phyloP scores from a whole-genome alignment of 345 rosid species.

The Citrus maxima region DNA sequence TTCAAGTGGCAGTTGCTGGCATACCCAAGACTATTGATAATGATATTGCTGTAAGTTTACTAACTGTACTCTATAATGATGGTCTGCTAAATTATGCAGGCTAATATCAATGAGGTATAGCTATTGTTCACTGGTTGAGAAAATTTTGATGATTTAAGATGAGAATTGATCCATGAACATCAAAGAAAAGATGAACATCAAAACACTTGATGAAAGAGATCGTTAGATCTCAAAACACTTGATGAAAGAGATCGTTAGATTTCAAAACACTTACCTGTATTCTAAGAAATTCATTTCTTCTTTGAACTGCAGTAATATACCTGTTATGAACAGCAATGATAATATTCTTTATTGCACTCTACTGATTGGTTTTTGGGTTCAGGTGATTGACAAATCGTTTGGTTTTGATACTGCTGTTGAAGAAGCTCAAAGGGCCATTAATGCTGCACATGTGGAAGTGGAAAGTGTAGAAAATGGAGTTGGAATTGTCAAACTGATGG shows the following conservation, averaged over 20 bases:
- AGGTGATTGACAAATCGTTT: constrained; percentile 96
- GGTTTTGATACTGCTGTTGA: constrained; percentile 98
- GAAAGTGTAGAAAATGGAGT: constrained; percentile 97
- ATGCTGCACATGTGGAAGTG: constrained; percentile 96
- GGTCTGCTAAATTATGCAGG: neutral
- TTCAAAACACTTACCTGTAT: neutral
- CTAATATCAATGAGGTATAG: neutral
- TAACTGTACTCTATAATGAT: constrained; percentile 11
- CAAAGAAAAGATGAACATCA: neutral
- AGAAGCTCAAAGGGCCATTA: constrained; percentile 95
- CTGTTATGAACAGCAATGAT: neutral
- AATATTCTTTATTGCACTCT: neutral
- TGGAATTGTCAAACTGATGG: constrained; percentile 95
- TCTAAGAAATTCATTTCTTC: neutral
- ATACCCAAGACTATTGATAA: constrained; percentile 93
- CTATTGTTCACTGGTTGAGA: neutral
- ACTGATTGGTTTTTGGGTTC: neutral
- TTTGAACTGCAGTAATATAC: neutral
- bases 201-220: neutral
- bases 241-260: neutral
- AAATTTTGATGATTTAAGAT: neutral
- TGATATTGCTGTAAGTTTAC: constrained; percentile 72
- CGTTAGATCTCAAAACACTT: neutral
- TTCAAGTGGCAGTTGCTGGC: constrained; percentile 82
- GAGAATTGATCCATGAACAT: neutral